Base-by-base conservation (phyloP, 2,329 filamentous ascomycete species). In the Trichophyton schoenleinii region DNA sequence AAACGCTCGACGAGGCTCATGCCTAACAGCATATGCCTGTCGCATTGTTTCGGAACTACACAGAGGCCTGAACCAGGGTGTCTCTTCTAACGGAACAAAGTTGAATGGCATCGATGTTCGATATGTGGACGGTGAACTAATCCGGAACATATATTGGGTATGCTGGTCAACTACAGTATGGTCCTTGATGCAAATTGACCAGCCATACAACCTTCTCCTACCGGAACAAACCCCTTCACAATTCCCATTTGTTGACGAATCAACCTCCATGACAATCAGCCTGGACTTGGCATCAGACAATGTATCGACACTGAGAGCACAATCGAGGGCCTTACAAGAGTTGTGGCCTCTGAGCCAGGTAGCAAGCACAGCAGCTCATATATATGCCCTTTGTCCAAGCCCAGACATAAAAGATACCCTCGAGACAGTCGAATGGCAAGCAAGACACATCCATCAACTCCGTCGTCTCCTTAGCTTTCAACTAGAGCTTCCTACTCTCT, bases 81-180 rank as follows among this genome's bases (percentile, higher is more conserved):
- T 62, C 22, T 62, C 60, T 5, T 31, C 60, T 6, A 62, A 62
- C 11, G 53, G 57, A 41, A 62, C 60, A 11, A 62, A 62, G 42
- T 36, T 62, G n/a, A 62, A 62, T 25, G 60, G 60, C n/a, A 59
- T 62, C 7, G 60, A 62, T 20, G 60, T 62, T 34, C 25, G 60
- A 53, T 62, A 62, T 34, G 60, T 62, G 11, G 60, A 62, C 5
- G 60, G 60, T n/a, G 60, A 62, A 46, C 57, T 62, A 11, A 62
- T 62, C n/a, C 60, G 60, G 34, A 62, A 62, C 11, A 62, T 62
- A 7, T 62, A 62, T 25, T 62, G 60, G 60, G 60, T 62, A 2
- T 62, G 60, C 34, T 59, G 60, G 60, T 57, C 60, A 3, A 62
- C 60, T 13, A 62, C 60, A 11, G 60, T 62, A 41, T 62, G 60